These are phyloP conservation scores for Stemphylium beticola DNA, from an alignment of 2,329 filamentous ascomycete genomes.

Conservation along the genomic window DNA sequence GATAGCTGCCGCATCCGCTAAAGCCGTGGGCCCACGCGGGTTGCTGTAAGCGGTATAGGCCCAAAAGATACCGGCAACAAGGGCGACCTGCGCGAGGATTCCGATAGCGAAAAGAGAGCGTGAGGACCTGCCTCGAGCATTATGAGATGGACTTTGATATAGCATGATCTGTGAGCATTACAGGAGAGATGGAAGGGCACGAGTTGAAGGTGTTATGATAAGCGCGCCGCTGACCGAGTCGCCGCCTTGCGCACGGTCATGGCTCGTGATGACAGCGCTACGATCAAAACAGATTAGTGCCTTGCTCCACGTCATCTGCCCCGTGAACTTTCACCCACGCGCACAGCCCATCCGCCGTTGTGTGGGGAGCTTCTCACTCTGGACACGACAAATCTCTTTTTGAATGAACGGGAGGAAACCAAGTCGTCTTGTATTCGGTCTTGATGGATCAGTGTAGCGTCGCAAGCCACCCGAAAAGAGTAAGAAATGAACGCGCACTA, in stretches of 20 bases:
- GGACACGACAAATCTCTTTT: not conserved
- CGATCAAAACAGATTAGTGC: not conserved
- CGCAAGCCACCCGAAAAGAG: not conserved
- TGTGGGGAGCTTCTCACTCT: not conserved
- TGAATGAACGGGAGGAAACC: not conserved
- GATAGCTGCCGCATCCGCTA: conserved; percentile 8
- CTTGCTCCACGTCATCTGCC: conserved; percentile 10
- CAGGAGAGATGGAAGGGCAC: conserved; percentile 13
- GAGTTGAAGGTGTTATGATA: conserved; percentile 18
- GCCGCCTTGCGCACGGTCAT: conserved; percentile 24
- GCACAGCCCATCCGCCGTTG: conserved; percentile 9
- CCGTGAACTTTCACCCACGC: conserved; percentile 9
- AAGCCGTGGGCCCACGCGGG: conserved; percentile 11
- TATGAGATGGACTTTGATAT: conserved; percentile 15
- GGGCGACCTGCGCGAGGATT: conserved; percentile 32
- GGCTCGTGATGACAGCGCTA: conserved; percentile 21
- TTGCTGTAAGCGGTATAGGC: conserved; percentile 16
- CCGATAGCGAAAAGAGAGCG: conserved; percentile 20
- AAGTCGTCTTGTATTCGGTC: not conserved
- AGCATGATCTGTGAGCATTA: conserved; percentile 31
- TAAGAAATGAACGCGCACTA: conserved; percentile 4
- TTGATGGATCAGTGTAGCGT: not conserved
- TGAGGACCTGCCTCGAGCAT: conserved; percentile 20
- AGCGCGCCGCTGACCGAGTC: conserved; percentile 24
- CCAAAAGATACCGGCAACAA: conserved; percentile 23